A percentile compares a stretch with the other conserved stretches of the same genome.
Conservation (phyloP, 2,329 filamentous ascomycete species). For the Camillea tinctor region DNA sequence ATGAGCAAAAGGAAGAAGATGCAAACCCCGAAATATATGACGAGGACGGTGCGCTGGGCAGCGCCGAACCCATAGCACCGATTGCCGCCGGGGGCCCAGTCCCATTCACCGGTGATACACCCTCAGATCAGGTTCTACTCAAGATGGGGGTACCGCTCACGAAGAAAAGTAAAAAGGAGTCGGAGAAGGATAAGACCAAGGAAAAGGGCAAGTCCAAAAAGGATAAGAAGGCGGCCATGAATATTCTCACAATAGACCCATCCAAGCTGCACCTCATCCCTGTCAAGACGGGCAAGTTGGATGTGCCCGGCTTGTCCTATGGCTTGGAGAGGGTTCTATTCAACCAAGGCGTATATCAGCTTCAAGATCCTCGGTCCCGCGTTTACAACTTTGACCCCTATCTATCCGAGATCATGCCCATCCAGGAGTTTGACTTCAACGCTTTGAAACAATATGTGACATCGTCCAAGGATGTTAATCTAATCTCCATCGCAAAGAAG, state of each 20-base stretch:
- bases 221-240: not conserved
- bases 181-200: not conserved
- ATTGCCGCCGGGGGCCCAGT: not conserved
- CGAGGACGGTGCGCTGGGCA: not conserved
- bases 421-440: conserved; percentile 87
- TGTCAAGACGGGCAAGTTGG: conserved; percentile 33
- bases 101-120: not conserved
- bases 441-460: conserved; percentile 85
- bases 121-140: not conserved
- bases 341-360: conserved; percentile 87
- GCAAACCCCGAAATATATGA: not conserved
- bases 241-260: conserved; percentile 27
- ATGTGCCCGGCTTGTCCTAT: conserved; percentile 64
- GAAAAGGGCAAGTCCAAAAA: not conserved
- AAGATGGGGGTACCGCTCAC: not conserved
- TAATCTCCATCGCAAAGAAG: conserved; percentile 66
- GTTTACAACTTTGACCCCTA: conserved; percentile 99
- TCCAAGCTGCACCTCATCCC: conserved; percentile 29
- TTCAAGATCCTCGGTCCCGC: conserved; percentile 82
- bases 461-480: conserved; percentile 76
- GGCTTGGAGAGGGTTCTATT: conserved; percentile 89
- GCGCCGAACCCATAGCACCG: not conserved
- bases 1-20: not conserved
- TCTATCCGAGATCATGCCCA: conserved; percentile 87
- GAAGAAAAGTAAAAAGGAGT: too few relatives aligned